These are phyloP conservation scores for Trametes cinnabarina DNA, from an alignment of 768 basidiomycete species.

Conservation along the genomic window DNA sequence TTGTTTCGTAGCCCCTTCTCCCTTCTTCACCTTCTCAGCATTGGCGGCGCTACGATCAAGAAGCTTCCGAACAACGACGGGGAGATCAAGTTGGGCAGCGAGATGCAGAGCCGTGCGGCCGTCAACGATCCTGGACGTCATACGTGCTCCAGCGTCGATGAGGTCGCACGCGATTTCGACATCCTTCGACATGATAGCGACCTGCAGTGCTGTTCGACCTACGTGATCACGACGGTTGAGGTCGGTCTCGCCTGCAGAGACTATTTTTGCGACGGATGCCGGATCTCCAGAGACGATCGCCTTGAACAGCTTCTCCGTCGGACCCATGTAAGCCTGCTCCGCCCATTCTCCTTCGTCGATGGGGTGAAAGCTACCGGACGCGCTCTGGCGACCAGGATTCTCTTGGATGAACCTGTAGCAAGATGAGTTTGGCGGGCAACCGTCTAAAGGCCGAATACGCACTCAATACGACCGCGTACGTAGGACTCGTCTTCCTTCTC, in stretches of 20 bases:
- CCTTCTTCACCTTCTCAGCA: conserved; percentile 24
- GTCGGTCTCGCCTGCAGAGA: conserved; percentile 41
- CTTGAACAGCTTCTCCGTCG: conserved; percentile 51
- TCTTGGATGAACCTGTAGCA: conserved; percentile 52
- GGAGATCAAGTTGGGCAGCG: conserved; percentile 48
- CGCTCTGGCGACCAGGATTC: conserved; percentile 58
- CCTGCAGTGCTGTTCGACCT: conserved; percentile 58
- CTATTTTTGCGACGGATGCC: conserved; percentile 36
- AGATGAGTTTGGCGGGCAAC: too few species aligned
- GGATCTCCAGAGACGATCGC: conserved; percentile 51
- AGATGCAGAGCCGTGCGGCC: conserved; percentile 56
- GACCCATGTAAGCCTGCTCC: conserved; percentile 57
- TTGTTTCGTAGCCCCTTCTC: conserved; percentile 19
- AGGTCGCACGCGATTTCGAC: conserved; percentile 48
- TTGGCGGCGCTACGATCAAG: conserved; percentile 46
- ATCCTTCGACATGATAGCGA: conserved; percentile 49
- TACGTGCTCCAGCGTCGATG: conserved; percentile 54
- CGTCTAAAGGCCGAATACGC: conserved; percentile 24
- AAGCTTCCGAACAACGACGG: conserved; percentile 46
- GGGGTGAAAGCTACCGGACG: conserved; percentile 63
- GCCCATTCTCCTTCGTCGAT: conserved; percentile 69
- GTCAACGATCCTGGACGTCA: conserved; percentile 55
- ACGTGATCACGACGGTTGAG: conserved; percentile 59
- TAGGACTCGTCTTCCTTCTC: conserved; percentile 52
- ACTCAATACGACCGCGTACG: conserved; percentile 53